A percentile compares a stretch with the other conserved stretches of the same genome.
These are phyloP conservation scores for Tricholoma sp. DNA, from an alignment of 768 basidiomycete genomes.

Conservation along the genomic window DNA sequence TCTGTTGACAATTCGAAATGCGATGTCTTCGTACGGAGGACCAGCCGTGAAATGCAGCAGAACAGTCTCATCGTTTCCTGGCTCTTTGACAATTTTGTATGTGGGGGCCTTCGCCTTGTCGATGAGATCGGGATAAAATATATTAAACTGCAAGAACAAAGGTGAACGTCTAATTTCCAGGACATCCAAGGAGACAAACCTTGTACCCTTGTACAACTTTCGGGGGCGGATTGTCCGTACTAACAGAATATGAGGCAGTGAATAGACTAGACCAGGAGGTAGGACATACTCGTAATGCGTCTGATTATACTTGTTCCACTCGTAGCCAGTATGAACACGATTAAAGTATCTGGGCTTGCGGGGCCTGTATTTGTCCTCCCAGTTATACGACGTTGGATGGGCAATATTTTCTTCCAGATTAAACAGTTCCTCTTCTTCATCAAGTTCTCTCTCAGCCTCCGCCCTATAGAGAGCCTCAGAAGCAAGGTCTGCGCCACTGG, in stretches of 20 bases:
- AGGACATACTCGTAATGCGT: constrained; percentile 93
- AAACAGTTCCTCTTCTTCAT: constrained; percentile 95
- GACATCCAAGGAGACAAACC: constrained; percentile 30
- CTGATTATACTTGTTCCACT: constrained; percentile 99
- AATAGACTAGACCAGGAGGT: constrained; percentile 1
- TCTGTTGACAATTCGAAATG: constrained; percentile 94
- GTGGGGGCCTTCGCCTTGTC: constrained; percentile 97
- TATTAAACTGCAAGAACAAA: constrained; percentile 62
- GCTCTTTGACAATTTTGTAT: constrained; percentile 92
- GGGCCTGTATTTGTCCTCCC: constrained; percentile 98
- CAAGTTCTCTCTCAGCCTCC: constrained; percentile 87
- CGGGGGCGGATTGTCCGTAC: constrained; percentile 97
- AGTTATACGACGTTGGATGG: constrained; percentile 84
- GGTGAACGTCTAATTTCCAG: constrained; percentile 1
- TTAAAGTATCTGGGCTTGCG: constrained; percentile 98
- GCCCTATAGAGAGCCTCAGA: constrained; percentile 89
- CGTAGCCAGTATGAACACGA: constrained; percentile 97
- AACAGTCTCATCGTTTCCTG: constrained; percentile 93
- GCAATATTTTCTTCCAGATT: constrained; percentile 87
- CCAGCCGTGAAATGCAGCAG: constrained; percentile 92
- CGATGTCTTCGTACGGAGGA: constrained; percentile 98
- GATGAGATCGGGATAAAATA: constrained; percentile 99
- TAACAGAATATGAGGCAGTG: constrained; percentile 27
- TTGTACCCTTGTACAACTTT: constrained; percentile 99
- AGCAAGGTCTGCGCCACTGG: constrained; percentile 68